phyloP scores from a whole-genome alignment of 495 filamentous ascomycete genomes.

The Trichoderma reesei region DNA sequence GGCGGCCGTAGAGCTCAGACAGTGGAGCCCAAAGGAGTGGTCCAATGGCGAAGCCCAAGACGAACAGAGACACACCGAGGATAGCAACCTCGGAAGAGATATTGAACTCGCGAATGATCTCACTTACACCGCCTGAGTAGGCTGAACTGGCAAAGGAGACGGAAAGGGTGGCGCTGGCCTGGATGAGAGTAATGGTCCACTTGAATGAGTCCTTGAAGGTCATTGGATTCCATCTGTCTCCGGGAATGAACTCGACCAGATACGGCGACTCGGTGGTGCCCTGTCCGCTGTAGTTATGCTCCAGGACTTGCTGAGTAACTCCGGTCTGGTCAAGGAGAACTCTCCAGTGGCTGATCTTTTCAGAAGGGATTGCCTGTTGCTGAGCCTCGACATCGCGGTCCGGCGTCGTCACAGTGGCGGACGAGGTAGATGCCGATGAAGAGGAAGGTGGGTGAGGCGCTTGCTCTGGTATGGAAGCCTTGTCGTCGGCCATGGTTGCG shows the following conservation, averaged over 20 bases:
- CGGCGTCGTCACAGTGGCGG: constrained; percentile 7
- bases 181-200: constrained; percentile 58
- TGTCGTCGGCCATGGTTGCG: not conserved
- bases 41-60: constrained; percentile 61
- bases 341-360: constrained; percentile 17
- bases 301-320: constrained; percentile 38
- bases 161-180: constrained; percentile 59
- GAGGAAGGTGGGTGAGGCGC: not conserved
- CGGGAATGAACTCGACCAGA: constrained; percentile 60
- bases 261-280: constrained; percentile 70
- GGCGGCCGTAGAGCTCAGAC: constrained; percentile 61
- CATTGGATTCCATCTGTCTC: constrained; percentile 66
- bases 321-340: constrained; percentile 29
- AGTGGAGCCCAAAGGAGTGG: constrained; percentile 59
- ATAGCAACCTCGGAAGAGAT: constrained; percentile 51
- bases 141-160: constrained; percentile 72
- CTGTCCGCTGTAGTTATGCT: constrained; percentile 52
- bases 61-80: constrained; percentile 64
- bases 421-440: constrained; percentile 7
- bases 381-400: constrained; percentile 22
- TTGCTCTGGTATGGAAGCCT: not conserved
- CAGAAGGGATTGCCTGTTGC: constrained; percentile 7
- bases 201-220: constrained; percentile 50
- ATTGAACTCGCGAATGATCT: constrained; percentile 51
- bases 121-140: constrained; percentile 58